phyloP scores from a whole-genome alignment of 768 basidiomycete species.

The Sutorius australiensis region DNA sequence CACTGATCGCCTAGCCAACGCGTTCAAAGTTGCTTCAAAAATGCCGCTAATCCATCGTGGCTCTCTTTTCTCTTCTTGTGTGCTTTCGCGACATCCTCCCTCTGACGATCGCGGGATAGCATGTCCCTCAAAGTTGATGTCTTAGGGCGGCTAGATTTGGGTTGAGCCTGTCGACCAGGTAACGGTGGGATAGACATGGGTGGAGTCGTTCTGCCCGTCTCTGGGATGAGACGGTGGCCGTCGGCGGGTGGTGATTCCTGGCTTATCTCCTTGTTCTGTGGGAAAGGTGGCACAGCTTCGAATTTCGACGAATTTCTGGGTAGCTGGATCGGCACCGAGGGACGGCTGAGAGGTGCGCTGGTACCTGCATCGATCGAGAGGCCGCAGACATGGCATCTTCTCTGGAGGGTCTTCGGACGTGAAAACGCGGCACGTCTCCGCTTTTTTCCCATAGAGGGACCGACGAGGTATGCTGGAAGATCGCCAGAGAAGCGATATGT shows the following conservation, averaged over 20 bases:
- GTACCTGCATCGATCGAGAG: constrained; percentile 6
- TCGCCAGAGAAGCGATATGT: constrained; percentile 41
- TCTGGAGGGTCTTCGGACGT: constrained; percentile 3
- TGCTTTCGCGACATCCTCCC: constrained; percentile 30
- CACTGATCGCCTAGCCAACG: neutral
- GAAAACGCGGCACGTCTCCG: constrained; percentile 3
- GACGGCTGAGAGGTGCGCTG: neutral
- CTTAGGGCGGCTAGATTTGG: constrained; percentile 34
- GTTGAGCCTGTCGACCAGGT: constrained; percentile 31
- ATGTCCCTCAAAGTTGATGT: constrained; percentile 58
- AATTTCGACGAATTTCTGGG: neutral
- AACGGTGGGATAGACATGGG: neutral
- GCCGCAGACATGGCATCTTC: constrained; percentile 21
- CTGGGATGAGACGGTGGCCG: neutral
- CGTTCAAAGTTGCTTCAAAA: constrained; percentile 31
- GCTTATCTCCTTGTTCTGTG: neutral
- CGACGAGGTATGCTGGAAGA: constrained; percentile 33
- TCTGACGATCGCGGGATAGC: constrained; percentile 56
- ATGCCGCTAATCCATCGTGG: constrained; percentile 48
- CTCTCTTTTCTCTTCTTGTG: constrained; percentile 22
- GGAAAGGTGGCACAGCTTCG: neutral
- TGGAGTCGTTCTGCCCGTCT: neutral
- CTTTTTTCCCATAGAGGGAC: constrained; percentile 22
- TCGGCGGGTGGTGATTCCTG: neutral
- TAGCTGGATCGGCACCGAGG: neutral